Conservation (phyloP, 495 filamentous ascomycete genomes). For the Hamigera avellanea region DNA sequence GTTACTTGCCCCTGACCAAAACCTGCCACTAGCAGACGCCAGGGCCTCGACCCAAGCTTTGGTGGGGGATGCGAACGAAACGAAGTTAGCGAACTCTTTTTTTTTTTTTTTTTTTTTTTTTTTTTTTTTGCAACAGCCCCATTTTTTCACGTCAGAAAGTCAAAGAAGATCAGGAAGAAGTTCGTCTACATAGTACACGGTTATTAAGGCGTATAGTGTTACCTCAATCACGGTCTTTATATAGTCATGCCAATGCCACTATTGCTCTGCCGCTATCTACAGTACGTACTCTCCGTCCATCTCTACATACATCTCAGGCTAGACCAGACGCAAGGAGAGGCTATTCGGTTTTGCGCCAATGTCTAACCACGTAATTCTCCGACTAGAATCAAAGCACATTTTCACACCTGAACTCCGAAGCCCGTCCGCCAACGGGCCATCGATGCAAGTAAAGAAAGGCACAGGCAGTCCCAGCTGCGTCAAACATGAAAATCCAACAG, state of each 20-base stretch:
- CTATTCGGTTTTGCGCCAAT: too few species aligned
- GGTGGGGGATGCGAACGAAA: conserved; percentile 7
- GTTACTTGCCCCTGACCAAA: too few species aligned
- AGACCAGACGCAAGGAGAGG: too few species aligned
- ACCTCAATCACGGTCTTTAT: conserved; percentile 1
- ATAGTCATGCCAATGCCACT: background rate
- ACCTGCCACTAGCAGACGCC: too few species aligned
- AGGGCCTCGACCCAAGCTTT: background rate
- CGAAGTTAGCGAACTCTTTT: conserved; percentile 1
- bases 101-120: conserved; percentile 1
- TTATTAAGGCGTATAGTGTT: too few species aligned
- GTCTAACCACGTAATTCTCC: too few species aligned
- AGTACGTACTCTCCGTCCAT: conserved; percentile 3
- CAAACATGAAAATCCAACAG: conserved; percentile 4
- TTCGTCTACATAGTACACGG: too few species aligned
- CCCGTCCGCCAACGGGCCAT: conserved; percentile 11
- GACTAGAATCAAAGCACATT: conserved; percentile 1
- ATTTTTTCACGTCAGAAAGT: too few species aligned
- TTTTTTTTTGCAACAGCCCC: too few species aligned
- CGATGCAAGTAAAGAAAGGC: conserved; percentile 12
- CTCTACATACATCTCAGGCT: too few species aligned
- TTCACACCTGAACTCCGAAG: conserved; percentile 8
- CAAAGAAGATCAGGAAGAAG: too few species aligned
- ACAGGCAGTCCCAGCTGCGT: conserved; percentile 8
- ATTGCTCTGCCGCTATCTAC: background rate